phyloP scores from a whole-genome alignment of 2,329 filamentous ascomycete species.

The Colletotrichum sansevieriae region DNA sequence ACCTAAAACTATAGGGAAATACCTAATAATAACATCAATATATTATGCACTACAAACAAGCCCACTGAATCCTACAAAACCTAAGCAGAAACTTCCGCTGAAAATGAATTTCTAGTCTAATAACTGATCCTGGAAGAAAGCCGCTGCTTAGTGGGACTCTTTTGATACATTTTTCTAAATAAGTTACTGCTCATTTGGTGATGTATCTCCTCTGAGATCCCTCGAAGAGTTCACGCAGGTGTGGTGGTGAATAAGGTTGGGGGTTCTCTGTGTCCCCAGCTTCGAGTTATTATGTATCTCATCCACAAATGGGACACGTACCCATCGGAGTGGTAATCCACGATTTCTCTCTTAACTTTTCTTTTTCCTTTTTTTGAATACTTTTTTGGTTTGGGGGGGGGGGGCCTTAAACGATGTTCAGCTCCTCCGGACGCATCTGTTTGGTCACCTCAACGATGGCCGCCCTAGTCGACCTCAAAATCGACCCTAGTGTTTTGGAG shows the following conservation, averaged over 20 bases:
- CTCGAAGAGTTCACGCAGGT: background rate
- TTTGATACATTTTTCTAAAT: too few species aligned
- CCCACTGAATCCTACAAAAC: too few species aligned
- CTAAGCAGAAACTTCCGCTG: too few species aligned
- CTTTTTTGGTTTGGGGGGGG: constrained; percentile 46
- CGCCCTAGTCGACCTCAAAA: too few species aligned
- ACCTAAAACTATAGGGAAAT: too few species aligned
- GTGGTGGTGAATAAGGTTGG: background rate
- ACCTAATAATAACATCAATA: too few species aligned
- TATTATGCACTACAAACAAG: too few species aligned
- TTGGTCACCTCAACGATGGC: constrained; percentile 57
- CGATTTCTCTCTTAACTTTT: constrained; percentile 16
- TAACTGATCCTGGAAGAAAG: background rate
- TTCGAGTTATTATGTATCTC: background rate
- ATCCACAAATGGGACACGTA: background rate
- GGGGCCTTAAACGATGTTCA: constrained; percentile 54
- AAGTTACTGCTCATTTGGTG: background rate
- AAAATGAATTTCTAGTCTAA: background rate
- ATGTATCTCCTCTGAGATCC: background rate
- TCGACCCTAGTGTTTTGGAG: too few species aligned
- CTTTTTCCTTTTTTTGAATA: constrained; percentile 45
- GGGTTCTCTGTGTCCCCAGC: background rate
- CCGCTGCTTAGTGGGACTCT: too few species aligned
- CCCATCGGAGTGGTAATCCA: constrained; percentile 23
- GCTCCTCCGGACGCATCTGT: constrained; percentile 53